These are phyloP conservation scores for Craspedostauros australis DNA, from an alignment of 108 stramenopile genomes.

Conservation along the genomic window DNA sequence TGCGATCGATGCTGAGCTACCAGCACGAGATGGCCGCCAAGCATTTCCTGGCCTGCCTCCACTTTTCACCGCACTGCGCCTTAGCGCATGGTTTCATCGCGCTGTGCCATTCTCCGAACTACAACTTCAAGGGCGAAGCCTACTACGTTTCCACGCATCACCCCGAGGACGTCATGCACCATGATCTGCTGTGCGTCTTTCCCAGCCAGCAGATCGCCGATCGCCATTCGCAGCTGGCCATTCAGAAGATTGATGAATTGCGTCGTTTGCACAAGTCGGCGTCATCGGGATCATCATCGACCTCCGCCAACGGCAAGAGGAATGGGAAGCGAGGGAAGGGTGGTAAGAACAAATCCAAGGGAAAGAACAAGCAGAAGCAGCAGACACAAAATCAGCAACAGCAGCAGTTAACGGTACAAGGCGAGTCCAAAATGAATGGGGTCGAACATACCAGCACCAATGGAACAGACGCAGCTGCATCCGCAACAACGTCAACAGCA, in stretches of 20 bases:
- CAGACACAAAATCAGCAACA: constrained; percentile 5
- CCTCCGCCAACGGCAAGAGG: not conserved
- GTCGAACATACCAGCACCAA: too few species aligned
- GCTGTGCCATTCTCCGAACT: constrained; percentile 81
- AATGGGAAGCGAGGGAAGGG: constrained; percentile 18
- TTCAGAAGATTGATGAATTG: constrained; percentile 64
- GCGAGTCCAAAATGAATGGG: not conserved
- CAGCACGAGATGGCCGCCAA: constrained; percentile 78
- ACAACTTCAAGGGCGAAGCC: constrained; percentile 82
- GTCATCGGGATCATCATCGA: too few species aligned
- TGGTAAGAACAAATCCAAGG: constrained; percentile 4
- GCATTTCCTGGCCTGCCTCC: constrained; percentile 57
- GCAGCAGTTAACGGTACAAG: not conserved
- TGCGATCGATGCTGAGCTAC: constrained; percentile 60
- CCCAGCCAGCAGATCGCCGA: constrained; percentile 77
- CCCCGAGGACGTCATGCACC: constrained; percentile 36
- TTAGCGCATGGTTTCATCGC: constrained; percentile 74
- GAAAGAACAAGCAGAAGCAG: constrained; percentile 8
- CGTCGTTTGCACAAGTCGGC: constrained; percentile 26
- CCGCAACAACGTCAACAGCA: not conserved
- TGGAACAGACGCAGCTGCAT: too few species aligned
- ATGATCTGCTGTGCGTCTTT: constrained; percentile 50
- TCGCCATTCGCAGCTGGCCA: constrained; percentile 52
- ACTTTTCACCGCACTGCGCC: constrained; percentile 61
- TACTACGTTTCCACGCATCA: constrained; percentile 79